Evolutionary conservation across 805 yeast genomes (phyloP), one percentile per base, ranked within the genome.

Genomic region (Pachysolen tannophilus): DNA sequence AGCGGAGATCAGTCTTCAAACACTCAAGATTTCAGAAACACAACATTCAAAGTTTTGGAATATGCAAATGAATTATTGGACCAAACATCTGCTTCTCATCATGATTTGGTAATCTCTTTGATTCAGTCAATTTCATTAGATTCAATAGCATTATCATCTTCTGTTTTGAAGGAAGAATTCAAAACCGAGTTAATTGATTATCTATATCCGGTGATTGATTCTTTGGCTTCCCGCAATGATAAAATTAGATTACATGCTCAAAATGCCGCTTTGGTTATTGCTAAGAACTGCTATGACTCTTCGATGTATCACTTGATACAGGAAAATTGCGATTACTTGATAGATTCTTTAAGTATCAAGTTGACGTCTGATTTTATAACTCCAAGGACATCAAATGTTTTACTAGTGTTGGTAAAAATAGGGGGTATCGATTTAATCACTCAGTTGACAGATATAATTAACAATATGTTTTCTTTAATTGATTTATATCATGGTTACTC

Each of bases 401-500:
- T 90, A 26, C 66, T 81, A 30, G 78, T 85, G 3, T 58, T 90
- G 30, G 65, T 85, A 20, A 73, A 69, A 43, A 63, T 87, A 18
- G 78, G 88, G 0, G 96, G 96, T 0, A 60, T 69, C 8, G 62
- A 70, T 20, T 61, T 86, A 17, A 60, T 86, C 10, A 65, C 68
- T 21, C 84, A 76, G 40, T 64, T 90, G 34, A 72, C 66, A 33
- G 97, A 90, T 53, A 65, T 90, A 1, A 61, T 90, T 14, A 71
- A 76, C 32, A 75, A 87, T 3, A 68, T 86, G 42, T 86, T 90
- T 53, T 73, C 78, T 14, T 59, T 88, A 24, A 63, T 90, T 33
- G 97, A 90, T 56, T 65, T 77, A 35, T 90, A 81, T 49, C 95
- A 88, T 56, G 94, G 90, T 0, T 90, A 90, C 53, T 61, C 77